Conservation (phyloP, 1,284 basidiomycete genomes). For the Ustilago xerochloae region DNA sequence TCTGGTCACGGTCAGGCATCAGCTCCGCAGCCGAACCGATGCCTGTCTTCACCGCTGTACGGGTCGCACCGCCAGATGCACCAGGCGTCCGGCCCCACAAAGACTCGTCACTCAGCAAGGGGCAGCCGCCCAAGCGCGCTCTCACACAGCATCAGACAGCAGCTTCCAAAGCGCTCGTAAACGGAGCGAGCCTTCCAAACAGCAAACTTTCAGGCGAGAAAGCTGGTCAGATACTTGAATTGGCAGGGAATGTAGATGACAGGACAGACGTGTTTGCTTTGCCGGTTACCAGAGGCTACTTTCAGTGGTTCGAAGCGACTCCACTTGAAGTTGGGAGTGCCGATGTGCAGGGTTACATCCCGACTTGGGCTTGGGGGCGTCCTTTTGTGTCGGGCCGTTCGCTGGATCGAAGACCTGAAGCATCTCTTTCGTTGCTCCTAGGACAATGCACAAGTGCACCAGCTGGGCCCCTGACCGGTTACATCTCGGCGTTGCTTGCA, state of each 20-base stretch:
- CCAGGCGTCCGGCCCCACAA: conserved; percentile 36
- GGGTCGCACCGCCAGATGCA: conserved; percentile 39
- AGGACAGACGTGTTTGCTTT: conserved; percentile 15
- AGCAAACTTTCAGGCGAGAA: neutral
- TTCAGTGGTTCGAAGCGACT: conserved; percentile 68
- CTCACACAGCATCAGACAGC: conserved; percentile 44
- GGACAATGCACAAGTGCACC: conserved; percentile 68
- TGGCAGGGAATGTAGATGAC: too few relatives aligned
- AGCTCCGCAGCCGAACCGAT: conserved; percentile 47
- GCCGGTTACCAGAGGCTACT: conserved; percentile 34
- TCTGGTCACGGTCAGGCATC: conserved; percentile 53
- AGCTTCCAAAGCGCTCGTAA: conserved; percentile 24
- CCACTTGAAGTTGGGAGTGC: conserved; percentile 67
- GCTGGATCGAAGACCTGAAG: conserved; percentile 52
- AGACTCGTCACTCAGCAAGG: conserved; percentile 48
- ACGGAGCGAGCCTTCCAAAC: neutral
- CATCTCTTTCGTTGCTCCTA: conserved; percentile 60
- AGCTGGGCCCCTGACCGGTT: conserved; percentile 64
- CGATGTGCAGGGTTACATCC: conserved; percentile 67
- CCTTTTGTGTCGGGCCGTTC: conserved; percentile 60
- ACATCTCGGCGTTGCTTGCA: conserved; percentile 63
- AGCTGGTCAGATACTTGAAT: neutral
- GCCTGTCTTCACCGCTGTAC: conserved; percentile 63
- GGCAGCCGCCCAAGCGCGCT: conserved; percentile 41
- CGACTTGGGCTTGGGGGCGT: conserved; percentile 67